A percentile compares a stretch with the other conserved stretches of the same genome.
Evolutionary conservation across 2,329 filamentous ascomycete genomes (phyloP).

Genomic region (Colletotrichum liaoningense): DNA sequence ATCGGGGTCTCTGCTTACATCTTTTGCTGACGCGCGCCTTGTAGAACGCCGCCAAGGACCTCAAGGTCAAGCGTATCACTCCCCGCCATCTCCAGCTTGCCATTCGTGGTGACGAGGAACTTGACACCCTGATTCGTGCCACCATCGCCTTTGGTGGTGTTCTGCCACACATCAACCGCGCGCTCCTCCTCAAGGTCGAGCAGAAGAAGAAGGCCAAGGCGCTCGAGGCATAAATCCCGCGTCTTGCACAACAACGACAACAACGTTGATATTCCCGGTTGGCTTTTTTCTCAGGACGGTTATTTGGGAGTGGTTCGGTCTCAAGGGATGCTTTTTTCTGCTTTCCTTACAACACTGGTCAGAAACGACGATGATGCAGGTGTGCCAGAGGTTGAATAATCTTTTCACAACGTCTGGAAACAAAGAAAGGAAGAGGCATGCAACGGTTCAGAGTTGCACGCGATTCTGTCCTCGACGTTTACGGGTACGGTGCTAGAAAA

Average conservation of each 20-base stretch:
- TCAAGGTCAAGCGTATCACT: constrained; percentile 99
- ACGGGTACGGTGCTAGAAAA: constrained; percentile 12
- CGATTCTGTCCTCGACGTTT: constrained; percentile 4
- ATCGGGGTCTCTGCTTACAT: constrained; percentile 21
- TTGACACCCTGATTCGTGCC: constrained; percentile 96
- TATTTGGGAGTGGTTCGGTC: constrained; percentile 24
- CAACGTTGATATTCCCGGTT: constrained; percentile 24
- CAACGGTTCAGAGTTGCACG: constrained; percentile 3
- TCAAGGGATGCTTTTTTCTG: constrained; percentile 21
- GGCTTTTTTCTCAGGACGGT: constrained; percentile 28
- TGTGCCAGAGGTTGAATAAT: constrained; percentile 15
- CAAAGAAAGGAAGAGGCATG: constrained; percentile 15
- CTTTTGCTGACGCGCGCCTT: constrained; percentile 32
- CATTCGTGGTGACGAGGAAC: constrained; percentile 97
- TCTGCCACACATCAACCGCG: constrained; percentile 97
- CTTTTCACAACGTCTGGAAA: constrained; percentile 9
- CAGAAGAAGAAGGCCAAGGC: constrained; percentile 90
- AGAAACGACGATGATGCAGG: constrained; percentile 25
- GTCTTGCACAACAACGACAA: constrained; percentile 3
- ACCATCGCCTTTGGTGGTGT: constrained; percentile 99
- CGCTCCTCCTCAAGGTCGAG: constrained; percentile 93
- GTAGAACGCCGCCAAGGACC: constrained; percentile 96
- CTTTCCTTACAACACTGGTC: constrained; percentile 25
- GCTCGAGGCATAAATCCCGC: constrained; percentile 34
- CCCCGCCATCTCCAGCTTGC: constrained; percentile 97